A percentile compares a stretch with the other conserved stretches of the same genome.
phyloP scores from a whole-genome alignment of 495 filamentous ascomycete genomes.

The Penicillium canariense region DNA sequence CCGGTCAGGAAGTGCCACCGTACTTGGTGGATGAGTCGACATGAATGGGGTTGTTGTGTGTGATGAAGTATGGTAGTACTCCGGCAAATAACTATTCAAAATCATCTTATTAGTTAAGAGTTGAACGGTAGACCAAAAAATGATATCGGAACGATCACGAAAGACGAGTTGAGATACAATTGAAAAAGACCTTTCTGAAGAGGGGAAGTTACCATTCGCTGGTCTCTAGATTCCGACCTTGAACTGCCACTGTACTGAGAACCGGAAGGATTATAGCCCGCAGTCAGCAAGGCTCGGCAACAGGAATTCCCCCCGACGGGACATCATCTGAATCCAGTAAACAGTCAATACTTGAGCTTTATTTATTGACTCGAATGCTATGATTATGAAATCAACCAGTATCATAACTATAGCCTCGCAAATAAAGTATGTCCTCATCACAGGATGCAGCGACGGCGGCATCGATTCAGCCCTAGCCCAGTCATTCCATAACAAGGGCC shows the following conservation, averaged over 20 bases:
- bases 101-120: no score
- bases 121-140: no score
- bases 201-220: no score
- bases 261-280: no score
- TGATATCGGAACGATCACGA: no score
- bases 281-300: not conserved
- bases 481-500: slow-evolving; percentile 46
- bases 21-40: slow-evolving; percentile 16
- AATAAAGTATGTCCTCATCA: slow-evolving; percentile 35
- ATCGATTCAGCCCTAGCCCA: slow-evolving; percentile 54
- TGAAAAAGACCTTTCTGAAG: no score
- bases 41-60: no score
- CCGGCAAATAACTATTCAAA: no score
- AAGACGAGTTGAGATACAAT: no score
- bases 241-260: no score
- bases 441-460: slow-evolving; percentile 49
- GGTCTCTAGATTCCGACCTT: no score
- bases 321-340: not conserved
- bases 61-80: no score
- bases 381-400: not conserved
- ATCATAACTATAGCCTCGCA: not conserved
- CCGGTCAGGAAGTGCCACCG: slow-evolving; percentile 26
- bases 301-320: not conserved
- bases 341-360: not conserved
- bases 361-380: not conserved